Evolutionary conservation across 1,284 basidiomycete genomes (phyloP).

Genomic region (Phellopilus nigrolimitatus): DNA sequence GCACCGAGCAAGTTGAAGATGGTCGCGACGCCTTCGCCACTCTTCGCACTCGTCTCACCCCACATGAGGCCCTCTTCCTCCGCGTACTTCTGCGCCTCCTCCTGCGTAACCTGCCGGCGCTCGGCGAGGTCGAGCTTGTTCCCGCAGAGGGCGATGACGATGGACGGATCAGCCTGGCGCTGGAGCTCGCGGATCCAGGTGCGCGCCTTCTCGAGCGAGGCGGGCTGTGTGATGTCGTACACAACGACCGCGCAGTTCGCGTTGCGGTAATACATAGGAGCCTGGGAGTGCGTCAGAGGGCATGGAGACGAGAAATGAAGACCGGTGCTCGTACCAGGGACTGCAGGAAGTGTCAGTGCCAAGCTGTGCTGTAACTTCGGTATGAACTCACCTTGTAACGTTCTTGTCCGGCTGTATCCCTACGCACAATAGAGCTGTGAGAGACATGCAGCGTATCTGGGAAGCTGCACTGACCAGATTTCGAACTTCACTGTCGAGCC

Average conservation of each 20-base stretch:
- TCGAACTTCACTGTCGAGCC: slow-evolving; percentile 94
- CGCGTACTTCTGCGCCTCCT: slow-evolving; percentile 90
- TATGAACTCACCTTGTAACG: slow-evolving; percentile 71
- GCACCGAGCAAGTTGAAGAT: slow-evolving; percentile 85
- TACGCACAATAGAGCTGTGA: slow-evolving; percentile 26
- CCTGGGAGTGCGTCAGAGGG: slow-evolving; percentile 40
- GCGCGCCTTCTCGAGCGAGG: slow-evolving; percentile 92
- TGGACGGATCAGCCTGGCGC: slow-evolving; percentile 94
- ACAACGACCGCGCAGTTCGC: slow-evolving; percentile 86
- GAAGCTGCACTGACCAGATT: slow-evolving; percentile 70
- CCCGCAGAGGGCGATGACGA: slow-evolving; percentile 92
- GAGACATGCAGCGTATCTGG: slow-evolving; percentile 1
- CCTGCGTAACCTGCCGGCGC: slow-evolving; percentile 75
- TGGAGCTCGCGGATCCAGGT: slow-evolving; percentile 97
- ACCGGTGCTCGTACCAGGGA: slow-evolving; percentile 27
- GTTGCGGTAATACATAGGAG: slow-evolving; percentile 91
- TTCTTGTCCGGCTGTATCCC: slow-evolving; percentile 93
- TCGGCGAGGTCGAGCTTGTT: slow-evolving; percentile 90
- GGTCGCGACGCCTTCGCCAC: slow-evolving; percentile 84
- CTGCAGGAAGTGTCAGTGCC: slow-evolving; percentile 20
- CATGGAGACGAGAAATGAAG: slow-evolving; percentile 11
- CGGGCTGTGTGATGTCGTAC: slow-evolving; percentile 82
- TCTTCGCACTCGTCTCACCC: slow-evolving; percentile 94
- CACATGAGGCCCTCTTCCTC: slow-evolving; percentile 95
- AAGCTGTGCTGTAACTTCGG: slow-evolving; percentile 14